Percentiles rank a stretch among this genome's conserved stretches.
These are phyloP conservation scores for Paspalum notatum DNA, from an alignment of 176 grass and related monocot species.

Conservation along the genomic window DNA sequence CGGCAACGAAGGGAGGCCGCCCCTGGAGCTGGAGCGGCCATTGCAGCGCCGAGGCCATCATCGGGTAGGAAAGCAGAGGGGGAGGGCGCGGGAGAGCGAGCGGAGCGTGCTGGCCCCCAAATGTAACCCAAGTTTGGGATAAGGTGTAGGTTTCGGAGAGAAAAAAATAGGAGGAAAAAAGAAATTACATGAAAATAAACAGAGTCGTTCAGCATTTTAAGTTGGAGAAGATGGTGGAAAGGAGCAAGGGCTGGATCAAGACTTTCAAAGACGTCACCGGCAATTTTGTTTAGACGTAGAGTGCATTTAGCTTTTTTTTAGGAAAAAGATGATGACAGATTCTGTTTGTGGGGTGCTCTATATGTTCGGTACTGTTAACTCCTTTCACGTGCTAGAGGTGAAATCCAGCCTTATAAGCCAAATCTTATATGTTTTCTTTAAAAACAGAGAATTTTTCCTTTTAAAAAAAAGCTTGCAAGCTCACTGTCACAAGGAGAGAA, in stretches of 20 bases:
- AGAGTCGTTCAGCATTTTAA: neutral
- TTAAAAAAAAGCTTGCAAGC: neutral
- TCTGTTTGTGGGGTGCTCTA: too few species aligned
- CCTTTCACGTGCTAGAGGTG: too few species aligned
- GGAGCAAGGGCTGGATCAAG: too few species aligned
- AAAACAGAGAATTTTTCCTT: too few species aligned
- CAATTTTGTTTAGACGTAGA: too few species aligned
- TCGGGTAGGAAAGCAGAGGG: neutral
- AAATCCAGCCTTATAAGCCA: too few species aligned
- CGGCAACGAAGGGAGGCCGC: neutral
- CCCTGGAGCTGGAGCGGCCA: constrained; percentile 29
- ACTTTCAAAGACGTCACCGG: too few species aligned
- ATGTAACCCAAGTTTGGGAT: constrained; percentile 41
- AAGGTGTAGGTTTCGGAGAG: constrained; percentile 42
- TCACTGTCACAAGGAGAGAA: neutral
- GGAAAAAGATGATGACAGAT: too few species aligned
- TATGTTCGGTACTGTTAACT: too few species aligned
- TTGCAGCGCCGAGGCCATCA: constrained; percentile 47
- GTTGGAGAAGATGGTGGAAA: neutral
- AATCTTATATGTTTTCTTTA: too few species aligned
- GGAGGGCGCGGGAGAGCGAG: neutral
- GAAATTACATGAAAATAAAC: neutral
- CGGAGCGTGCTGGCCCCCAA: neutral
- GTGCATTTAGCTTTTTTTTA: too few species aligned
- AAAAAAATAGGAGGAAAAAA: too few species aligned